Conservation (phyloP, 192 early-diverging fungal species). For the Coemansia sp. region DNA sequence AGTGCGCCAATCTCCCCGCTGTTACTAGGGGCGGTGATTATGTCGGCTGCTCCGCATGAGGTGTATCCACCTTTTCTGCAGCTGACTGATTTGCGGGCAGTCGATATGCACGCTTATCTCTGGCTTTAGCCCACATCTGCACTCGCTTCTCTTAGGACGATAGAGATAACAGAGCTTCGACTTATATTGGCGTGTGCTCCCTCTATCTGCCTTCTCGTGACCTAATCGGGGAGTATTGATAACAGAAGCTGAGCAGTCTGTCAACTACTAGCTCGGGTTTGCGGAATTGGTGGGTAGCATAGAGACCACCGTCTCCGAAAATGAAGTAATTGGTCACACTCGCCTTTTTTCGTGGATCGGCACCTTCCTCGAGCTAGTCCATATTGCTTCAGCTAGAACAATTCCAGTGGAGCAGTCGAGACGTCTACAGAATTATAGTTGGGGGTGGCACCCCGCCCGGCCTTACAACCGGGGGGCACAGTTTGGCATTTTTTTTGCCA, state of each 20-base stretch:
- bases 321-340: not conserved
- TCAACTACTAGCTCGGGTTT: not conserved
- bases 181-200: not conserved
- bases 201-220: constrained; percentile 1
- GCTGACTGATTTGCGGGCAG: constrained; percentile 3
- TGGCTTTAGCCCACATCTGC: not conserved
- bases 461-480: not conserved
- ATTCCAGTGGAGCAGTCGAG: not conserved
- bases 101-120: constrained; percentile 2
- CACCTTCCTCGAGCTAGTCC: not conserved
- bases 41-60: not conserved
- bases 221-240: not conserved
- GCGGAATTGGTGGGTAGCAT: not conserved
- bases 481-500: not conserved
- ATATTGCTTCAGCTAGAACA: not conserved
- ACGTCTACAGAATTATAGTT: not conserved
- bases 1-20: not conserved
- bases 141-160: not conserved
- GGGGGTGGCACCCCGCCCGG: constrained; percentile 2
- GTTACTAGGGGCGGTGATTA: not conserved
- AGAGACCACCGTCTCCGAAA: not conserved
- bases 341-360: not conserved
- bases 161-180: not conserved
- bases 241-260: not conserved
- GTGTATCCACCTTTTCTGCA: not conserved